Evolutionary conservation across 2,329 filamentous ascomycete genomes (phyloP).

Genomic region (Fusarium clavum): DNA sequence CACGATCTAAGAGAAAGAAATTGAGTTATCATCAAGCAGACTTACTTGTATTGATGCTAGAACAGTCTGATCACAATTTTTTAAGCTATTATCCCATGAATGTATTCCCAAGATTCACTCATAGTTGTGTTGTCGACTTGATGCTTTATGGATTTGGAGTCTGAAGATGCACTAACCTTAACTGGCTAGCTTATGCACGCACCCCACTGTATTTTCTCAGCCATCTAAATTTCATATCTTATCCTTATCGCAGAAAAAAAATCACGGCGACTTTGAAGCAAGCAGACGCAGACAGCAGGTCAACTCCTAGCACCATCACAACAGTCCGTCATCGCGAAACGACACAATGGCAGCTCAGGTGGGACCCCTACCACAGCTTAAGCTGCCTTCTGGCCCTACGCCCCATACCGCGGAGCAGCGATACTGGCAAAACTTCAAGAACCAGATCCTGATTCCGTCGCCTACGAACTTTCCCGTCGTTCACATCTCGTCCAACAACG

Average conservation of each 20-base stretch:
- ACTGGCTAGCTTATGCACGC: not conserved
- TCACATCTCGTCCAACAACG: conserved; percentile 82
- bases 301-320: conserved; percentile 25
- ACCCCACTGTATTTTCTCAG: conserved; percentile 30
- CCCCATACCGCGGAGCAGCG: conserved; percentile 90
- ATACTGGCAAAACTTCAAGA: conserved; percentile 97
- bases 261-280: conserved; percentile 25
- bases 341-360: conserved; percentile 85
- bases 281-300: conserved; percentile 4
- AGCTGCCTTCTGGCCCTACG: conserved; percentile 83
- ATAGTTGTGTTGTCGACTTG: not conserved
- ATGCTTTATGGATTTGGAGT: not conserved
- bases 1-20: too few species aligned
- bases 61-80: too few species aligned
- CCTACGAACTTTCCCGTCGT: conserved; percentile 91
- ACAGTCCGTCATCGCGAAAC: conserved; percentile 37
- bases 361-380: conserved; percentile 81
- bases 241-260: conserved; percentile 47
- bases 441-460: conserved; percentile 88
- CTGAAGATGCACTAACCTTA: not conserved
- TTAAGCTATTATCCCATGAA: too few species aligned
- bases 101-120: not conserved
- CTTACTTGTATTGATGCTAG: too few species aligned
- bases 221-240: conserved; percentile 40
- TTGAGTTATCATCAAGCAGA: too few species aligned